Percentiles rank a stretch among this genome's conserved stretches.
These are phyloP conservation scores for Exophiala bonariae DNA, from an alignment of 2,329 filamentous ascomycete genomes.

Conservation along the genomic window DNA sequence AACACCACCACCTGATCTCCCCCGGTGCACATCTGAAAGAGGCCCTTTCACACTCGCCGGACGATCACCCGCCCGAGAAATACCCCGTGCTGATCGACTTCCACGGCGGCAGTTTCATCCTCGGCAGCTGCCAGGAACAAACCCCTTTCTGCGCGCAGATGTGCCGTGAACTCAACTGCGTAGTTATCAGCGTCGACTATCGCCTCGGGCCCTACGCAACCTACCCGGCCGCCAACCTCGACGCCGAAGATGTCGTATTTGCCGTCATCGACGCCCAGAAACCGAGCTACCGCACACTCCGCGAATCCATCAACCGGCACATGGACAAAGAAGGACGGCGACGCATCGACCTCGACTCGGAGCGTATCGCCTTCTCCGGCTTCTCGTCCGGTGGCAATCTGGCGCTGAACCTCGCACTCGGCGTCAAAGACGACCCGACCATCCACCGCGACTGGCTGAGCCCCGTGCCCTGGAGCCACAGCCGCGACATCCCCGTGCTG, in stretches of 20 bases:
- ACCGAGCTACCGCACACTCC: conserved; percentile 18
- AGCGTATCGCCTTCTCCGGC: conserved; percentile 43
- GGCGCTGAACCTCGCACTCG: conserved; percentile 35
- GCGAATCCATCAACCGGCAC: conserved; percentile 20
- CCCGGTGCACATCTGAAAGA: conserved; percentile 17
- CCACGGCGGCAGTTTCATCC: conserved; percentile 28
- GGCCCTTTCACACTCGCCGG: conserved; percentile 1
- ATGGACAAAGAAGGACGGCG: conserved; percentile 17
- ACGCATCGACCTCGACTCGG: conserved; percentile 33
- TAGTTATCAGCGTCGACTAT: conserved; percentile 50
- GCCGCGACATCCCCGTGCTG: conserved; percentile 23
- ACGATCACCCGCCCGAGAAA: conserved; percentile 4
- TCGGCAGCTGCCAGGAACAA: conserved; percentile 32
- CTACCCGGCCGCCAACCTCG: conserved; percentile 49
- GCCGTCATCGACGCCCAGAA: conserved; percentile 39
- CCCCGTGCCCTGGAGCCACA: conserved; percentile 19
- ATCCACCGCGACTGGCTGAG: conserved; percentile 18
- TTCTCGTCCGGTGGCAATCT: conserved; percentile 50
- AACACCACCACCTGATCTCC: conserved; percentile 10
- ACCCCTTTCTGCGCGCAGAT: conserved; percentile 49
- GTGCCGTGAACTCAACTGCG: conserved; percentile 39
- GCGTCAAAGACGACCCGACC: conserved; percentile 22
- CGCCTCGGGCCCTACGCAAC: conserved; percentile 48
- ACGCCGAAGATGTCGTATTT: conserved; percentile 47
- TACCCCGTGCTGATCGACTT: conserved; percentile 29